These are phyloP conservation scores for Blepharisma stoltei DNA, from an alignment of 73 alveolate genomes.

Conservation along the genomic window DNA sequence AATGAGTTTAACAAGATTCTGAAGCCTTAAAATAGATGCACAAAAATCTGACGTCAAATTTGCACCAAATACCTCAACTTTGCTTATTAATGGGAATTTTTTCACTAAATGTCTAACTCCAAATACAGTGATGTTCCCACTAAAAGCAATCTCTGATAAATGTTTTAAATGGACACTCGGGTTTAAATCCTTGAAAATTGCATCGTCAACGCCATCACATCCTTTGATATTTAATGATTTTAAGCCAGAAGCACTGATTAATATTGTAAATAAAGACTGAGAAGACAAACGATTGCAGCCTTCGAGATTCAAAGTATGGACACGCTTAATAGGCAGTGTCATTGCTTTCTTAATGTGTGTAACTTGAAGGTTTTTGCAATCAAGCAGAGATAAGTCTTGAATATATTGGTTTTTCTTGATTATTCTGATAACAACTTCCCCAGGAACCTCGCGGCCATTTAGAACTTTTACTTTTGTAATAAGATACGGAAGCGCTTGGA, in stretches of 20 bases:
- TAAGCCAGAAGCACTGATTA: neutral
- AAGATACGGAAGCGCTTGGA: neutral
- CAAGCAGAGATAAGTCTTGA: neutral
- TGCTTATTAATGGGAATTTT: neutral
- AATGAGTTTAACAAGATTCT: neutral
- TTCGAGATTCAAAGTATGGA: neutral
- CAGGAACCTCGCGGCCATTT: neutral
- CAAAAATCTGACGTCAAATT: neutral
- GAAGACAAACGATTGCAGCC: neutral
- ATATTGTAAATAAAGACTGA: neutral
- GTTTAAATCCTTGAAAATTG: constrained; percentile 4
- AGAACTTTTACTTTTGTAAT: neutral
- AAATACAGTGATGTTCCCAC: neutral
- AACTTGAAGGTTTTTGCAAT: neutral
- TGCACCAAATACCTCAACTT: neutral
- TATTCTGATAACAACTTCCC: neutral
- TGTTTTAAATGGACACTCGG: neutral
- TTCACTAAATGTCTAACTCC: neutral
- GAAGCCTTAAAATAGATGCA: neutral
- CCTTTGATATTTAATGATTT: neutral
- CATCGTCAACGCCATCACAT: neutral
- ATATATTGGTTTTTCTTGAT: constrained; percentile 15
- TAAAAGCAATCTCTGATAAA: neutral
- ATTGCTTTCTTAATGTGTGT: constrained; percentile 14
- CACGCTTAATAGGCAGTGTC: neutral